Evolutionary conservation across 805 yeast genomes (phyloP).

Genomic region (Suhomyces vadensis): DNA sequence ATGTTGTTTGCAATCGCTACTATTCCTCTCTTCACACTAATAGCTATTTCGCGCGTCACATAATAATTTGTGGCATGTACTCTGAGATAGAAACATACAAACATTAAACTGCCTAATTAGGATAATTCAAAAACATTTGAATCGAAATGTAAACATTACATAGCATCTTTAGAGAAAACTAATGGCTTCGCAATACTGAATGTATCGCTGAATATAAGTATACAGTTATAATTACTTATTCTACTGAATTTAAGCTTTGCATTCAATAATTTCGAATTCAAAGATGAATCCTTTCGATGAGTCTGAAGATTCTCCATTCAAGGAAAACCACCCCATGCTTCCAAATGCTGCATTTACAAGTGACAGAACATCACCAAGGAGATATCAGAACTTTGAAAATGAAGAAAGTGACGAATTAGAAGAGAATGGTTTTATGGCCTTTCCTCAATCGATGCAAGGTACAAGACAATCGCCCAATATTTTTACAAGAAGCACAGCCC

Average conservation of each 20-base stretch:
- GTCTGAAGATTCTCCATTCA: slow-evolving; percentile 32
- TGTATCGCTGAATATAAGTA: neutral
- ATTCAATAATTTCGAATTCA: neutral
- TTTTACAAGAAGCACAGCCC: slow-evolving; percentile 39
- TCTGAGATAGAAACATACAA: neutral
- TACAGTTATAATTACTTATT: neutral
- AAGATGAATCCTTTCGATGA: slow-evolving; percentile 31
- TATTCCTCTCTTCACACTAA: neutral
- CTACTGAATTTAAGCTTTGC: neutral
- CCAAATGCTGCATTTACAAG: slow-evolving; percentile 44
- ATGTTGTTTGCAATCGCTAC: too few species aligned
- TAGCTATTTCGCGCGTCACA: too few species aligned
- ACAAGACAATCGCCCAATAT: slow-evolving; percentile 45
- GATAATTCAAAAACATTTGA: slow-evolving; percentile 18
- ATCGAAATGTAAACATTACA: slow-evolving; percentile 6
- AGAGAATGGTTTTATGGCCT: slow-evolving; percentile 26
- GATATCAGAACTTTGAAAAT: slow-evolving; percentile 28
- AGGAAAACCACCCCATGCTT: slow-evolving; percentile 32
- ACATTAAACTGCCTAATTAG: slow-evolving; percentile 18
- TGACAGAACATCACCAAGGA: slow-evolving; percentile 39
- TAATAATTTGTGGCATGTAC: too few species aligned
- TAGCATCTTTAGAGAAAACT: slow-evolving; percentile 1
- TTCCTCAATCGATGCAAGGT: slow-evolving; percentile 30
- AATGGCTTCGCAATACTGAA: neutral
- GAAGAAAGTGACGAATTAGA: slow-evolving; percentile 22